Percentiles rank a stretch among this genome's conserved stretches.
Conservation (phyloP, 495 filamentous ascomycete genomes). For the Cairneyella variabilis region DNA sequence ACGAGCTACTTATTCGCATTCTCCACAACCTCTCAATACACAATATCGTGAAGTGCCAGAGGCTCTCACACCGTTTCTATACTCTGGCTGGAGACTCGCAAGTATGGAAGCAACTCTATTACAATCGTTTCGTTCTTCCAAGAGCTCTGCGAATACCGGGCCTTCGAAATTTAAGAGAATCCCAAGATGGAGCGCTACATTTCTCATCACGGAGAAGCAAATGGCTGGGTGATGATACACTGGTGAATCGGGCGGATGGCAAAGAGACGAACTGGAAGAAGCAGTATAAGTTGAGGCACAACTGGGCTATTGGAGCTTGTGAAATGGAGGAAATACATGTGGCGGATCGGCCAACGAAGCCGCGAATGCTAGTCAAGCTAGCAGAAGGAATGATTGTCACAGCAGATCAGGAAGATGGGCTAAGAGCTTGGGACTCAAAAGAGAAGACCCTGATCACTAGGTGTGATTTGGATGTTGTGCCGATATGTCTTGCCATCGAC, state of each 20-base stretch:
- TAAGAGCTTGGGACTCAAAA: constrained; percentile 76
- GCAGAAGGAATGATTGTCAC: constrained; percentile 74
- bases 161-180: constrained; percentile 48
- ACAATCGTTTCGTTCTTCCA: constrained; percentile 83
- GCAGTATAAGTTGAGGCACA: constrained; percentile 85
- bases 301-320: constrained; percentile 85
- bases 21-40: constrained; percentile 69
- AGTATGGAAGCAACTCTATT: constrained; percentile 89
- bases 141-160: constrained; percentile 58
- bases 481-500: constrained; percentile 42
- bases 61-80: constrained; percentile 74
- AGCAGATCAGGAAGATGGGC: constrained; percentile 62
- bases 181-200: constrained; percentile 40
- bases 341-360: constrained; percentile 25
- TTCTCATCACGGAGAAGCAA: constrained; percentile 71
- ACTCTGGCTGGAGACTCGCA: constrained; percentile 77
- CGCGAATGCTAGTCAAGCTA: constrained; percentile 59
- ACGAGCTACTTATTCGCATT: constrained; percentile 85
- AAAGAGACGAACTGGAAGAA: constrained; percentile 67
- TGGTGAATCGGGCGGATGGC: constrained; percentile 36
- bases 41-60: constrained; percentile 68
- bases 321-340: constrained; percentile 73
- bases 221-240: constrained; percentile 74
- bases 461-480: constrained; percentile 38
- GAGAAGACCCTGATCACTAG: constrained; percentile 52